Evolutionary conservation across 2,329 filamentous ascomycete species (phyloP), one percentile per base, ranked within the genome.

Genomic region (Hypomyces perniciosus): DNA sequence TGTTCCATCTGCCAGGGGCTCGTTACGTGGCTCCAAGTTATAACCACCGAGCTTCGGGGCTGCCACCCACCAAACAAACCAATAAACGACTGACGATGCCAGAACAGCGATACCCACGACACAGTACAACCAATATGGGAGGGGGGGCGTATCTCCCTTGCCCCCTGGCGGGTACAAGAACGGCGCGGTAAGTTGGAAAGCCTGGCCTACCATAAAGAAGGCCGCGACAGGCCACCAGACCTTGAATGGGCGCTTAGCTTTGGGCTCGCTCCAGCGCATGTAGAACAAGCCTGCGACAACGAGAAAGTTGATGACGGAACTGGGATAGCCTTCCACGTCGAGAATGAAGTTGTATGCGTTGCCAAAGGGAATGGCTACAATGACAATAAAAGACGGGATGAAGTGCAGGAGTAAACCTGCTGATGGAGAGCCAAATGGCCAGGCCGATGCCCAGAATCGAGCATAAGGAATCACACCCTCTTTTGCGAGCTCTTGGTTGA

Each of bases 121-220:
- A 28, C 56, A 57, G 38, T 59, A 59, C 9, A 59, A 51, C 57
- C 57, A 59, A 39, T 59, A 59, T 6, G 57, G 57, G 10, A 59
- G 51, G 5, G 55, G 56, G 13, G 56, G 56, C 7, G 54, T 57
- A 37, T 59, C 57, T 20, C 57, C 57, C 44, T 51, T 52, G 3
- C 57, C 57, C 6, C 48, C 46, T 2, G 56, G 53, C 5, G 57
- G 57, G 2, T 54, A 53, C 30, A 59, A 45, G 42, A 59, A 59
- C 6, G 57, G 57, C 39, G 55, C 57, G 2, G 57, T 44, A 8
- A 59, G 51, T 48, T 59, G 57, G 37, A 59, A 59, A 1, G 49
- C 56, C 48, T 59, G 57, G 8, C 57, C 58, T 8, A 50, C 39
- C 54, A 57, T 54, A 51, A 48, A 60, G 31, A 59, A 59, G 28